Base-by-base conservation (phyloP, 768 basidiomycete genomes). In the Leccinum longicurvipes region DNA sequence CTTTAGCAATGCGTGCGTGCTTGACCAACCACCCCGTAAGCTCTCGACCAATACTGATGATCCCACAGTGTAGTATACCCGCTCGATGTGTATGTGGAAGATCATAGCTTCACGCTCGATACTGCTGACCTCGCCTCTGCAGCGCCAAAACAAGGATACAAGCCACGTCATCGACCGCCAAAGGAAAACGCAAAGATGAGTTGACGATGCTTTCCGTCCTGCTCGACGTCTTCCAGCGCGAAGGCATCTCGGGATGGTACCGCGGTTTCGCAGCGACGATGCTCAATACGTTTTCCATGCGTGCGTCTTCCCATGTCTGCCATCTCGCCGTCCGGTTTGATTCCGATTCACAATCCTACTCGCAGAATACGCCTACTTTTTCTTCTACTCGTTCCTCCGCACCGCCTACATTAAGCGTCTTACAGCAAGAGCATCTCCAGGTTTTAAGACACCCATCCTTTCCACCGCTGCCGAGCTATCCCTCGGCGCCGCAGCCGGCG, bases 331-430 rank as follows among this genome's bases (percentile, higher is more conserved):
- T 44, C 45, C 34, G 34, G 24, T 23, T 28, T n/a, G 29, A 49
- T 29, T 15, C 58, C 19, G 19, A 41, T 41, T 21, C 19, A 5
- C 36, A 19, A 10, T 7, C 36, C 44, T 24, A n/a, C 4, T 29
- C 28, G 11, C 59, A 97, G 95, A 97, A 84, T 98, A 95, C 68
- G 96, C 97, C 24, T 99, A 99, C 76, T 99, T 99, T 80, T 98
- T 96, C 81, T 98, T 97, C 77, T 98, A 98, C 71, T 90, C 94
- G 21, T 79, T 93, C 71, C 89, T 98, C 24, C 84, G 97, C 61
- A 84, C 80, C 21, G 80, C 89, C 5, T 94, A 94, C 73, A 82
- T 89, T 63, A 86, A 83, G 65, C 82, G 91, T 17, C 73, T 92
- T 47, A 73, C 80, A 11, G 74, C 78, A 19, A 82, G 78, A 53